Evolutionary conservation across 305 asterid species (phyloP).

Genomic region (Striga hermonthica): DNA sequence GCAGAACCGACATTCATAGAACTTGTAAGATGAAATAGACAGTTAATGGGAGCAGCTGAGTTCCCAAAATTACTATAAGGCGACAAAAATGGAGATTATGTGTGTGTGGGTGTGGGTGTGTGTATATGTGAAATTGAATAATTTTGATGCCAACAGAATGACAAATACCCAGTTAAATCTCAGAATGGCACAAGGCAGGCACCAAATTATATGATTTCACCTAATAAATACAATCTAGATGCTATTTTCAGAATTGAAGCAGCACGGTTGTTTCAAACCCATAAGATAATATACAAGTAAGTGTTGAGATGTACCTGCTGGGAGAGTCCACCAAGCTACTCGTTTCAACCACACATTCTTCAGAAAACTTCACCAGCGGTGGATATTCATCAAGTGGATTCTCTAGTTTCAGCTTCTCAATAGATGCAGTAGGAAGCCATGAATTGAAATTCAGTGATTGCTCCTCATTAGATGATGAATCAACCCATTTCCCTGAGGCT

Average conservation of each 20-base stretch:
- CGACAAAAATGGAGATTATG: too few species aligned
- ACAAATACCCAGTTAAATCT: too few species aligned
- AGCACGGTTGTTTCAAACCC: slow-evolving; percentile 16
- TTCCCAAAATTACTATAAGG: too few species aligned
- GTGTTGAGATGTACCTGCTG: slow-evolving; percentile 50
- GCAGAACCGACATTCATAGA: slow-evolving; percentile 7
- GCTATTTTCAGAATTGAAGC: too few species aligned
- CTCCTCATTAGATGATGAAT: slow-evolving; percentile 35
- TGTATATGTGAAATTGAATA: too few species aligned
- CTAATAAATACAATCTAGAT: not conserved
- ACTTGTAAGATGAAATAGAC: not conserved
- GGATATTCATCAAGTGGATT: slow-evolving; percentile 45
- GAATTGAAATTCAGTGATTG: slow-evolving; percentile 36
- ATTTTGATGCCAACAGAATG: not conserved
- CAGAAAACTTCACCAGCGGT: slow-evolving; percentile 41
- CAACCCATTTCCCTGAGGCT: slow-evolving; percentile 36
- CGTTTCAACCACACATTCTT: slow-evolving; percentile 38
- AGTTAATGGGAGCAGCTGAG: too few species aligned
- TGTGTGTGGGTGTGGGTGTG: too few species aligned
- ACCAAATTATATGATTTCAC: slow-evolving; percentile 3
- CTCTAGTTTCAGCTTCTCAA: slow-evolving; percentile 44
- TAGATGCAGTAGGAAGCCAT: slow-evolving; percentile 29
- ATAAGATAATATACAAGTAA: slow-evolving; percentile 1
- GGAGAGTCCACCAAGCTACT: slow-evolving; percentile 50
- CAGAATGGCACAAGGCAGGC: not conserved